Conservation (phyloP, 2,329 filamentous ascomycete genomes). For the Aspergillus clavatus region DNA sequence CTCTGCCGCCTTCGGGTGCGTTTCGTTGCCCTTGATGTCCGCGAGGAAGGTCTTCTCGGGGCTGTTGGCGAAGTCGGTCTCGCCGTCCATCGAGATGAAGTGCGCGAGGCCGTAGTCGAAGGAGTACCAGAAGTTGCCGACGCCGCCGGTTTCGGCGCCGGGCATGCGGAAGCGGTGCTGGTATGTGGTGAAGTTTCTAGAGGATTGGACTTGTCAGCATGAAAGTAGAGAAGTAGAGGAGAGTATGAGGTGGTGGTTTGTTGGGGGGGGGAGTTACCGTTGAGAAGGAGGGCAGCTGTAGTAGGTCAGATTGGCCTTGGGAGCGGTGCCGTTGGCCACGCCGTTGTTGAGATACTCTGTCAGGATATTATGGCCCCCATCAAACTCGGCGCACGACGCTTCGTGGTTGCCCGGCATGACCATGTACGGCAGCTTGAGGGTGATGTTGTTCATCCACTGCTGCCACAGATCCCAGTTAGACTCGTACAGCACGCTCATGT, state of each 20-base stretch:
- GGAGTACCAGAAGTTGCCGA: slow-evolving; percentile 52
- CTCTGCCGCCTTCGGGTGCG: slow-evolving; percentile 36
- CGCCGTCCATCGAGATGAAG: slow-evolving; percentile 46
- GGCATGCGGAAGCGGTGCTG: slow-evolving; percentile 52
- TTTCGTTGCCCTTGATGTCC: slow-evolving; percentile 42
- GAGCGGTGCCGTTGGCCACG: slow-evolving; percentile 40
- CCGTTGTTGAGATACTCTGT: slow-evolving; percentile 47
- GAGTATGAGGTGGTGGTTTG: neutral
- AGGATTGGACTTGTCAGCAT: neutral
- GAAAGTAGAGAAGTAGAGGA: no score
- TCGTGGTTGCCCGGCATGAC: slow-evolving; percentile 50
- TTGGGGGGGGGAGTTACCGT: slow-evolving; percentile 24
- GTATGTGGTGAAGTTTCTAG: slow-evolving; percentile 48
- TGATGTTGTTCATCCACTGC: slow-evolving; percentile 45
- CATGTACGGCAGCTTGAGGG: slow-evolving; percentile 47
- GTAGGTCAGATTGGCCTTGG: slow-evolving; percentile 41
- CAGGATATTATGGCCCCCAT: slow-evolving; percentile 42
- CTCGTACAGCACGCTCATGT: slow-evolving; percentile 49
- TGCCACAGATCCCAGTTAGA: slow-evolving; percentile 52
- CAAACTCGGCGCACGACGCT: slow-evolving; percentile 47
- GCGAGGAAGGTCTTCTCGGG: slow-evolving; percentile 44
- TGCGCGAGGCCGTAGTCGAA: slow-evolving; percentile 53
- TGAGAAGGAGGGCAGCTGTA: slow-evolving; percentile 51
- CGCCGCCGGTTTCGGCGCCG: slow-evolving; percentile 44
- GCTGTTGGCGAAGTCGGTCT: slow-evolving; percentile 49